Conservation (phyloP, 148 eudicot species). For the Fallopia convolvulus region DNA sequence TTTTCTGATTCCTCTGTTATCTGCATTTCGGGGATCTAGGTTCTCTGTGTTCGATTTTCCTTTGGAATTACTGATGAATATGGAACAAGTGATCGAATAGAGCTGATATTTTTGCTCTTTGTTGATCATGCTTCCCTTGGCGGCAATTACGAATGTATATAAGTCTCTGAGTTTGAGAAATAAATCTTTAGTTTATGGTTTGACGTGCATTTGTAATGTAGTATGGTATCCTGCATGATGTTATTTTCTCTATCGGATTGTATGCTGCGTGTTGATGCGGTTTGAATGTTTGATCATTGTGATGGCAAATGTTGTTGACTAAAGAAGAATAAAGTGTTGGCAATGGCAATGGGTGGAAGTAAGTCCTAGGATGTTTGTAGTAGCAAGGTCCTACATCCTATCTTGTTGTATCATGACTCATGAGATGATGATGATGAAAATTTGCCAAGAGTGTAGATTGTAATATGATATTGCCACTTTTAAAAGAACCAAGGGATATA, state of each 20-base stretch:
- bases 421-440: neutral
- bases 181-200: neutral
- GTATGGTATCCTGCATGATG: neutral
- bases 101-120: neutral
- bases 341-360: neutral
- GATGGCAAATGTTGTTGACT: neutral
- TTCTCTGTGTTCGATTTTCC: neutral
- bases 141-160: neutral
- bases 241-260: neutral
- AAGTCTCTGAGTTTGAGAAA: neutral
- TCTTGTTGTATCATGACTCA: neutral
- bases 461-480: neutral
- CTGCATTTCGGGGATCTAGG: neutral
- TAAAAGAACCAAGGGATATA: neutral
- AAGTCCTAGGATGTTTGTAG: neutral
- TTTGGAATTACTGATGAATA: neutral
- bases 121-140: neutral
- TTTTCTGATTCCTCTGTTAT: too few species aligned
- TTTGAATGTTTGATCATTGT: too few species aligned
- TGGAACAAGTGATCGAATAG: too few species aligned
- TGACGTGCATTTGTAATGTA: neutral
- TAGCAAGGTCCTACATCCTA: neutral
- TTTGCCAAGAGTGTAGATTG: neutral
- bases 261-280: neutral
- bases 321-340: neutral